Evolutionary conservation across 352 stramenopile species (phyloP).

Genomic region (Phytophthora citrophthora): DNA sequence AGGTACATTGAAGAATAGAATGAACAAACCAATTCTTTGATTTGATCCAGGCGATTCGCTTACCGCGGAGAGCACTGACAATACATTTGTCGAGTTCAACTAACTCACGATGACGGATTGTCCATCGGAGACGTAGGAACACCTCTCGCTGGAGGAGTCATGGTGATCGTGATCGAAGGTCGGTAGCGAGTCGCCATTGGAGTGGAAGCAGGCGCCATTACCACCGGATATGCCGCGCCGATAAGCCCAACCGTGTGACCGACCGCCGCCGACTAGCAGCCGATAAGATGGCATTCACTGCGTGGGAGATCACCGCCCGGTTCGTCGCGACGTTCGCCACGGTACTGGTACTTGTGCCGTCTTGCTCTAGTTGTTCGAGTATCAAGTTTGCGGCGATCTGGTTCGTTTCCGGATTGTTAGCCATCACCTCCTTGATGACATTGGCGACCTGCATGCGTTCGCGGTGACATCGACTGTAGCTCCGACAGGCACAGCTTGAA

Average conservation of each 20-base stretch:
- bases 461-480: too few species aligned
- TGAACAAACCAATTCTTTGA: too few species aligned
- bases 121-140: neutral
- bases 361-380: slow-evolving; percentile 1
- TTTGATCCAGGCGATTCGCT: too few species aligned
- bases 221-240: slow-evolving; percentile 7
- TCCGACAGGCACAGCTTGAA: slow-evolving; percentile 3
- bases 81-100: neutral
- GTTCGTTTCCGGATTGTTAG: slow-evolving; percentile 3
- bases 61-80: too few species aligned
- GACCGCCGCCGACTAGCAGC: neutral
- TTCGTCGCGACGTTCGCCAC: slow-evolving; percentile 5
- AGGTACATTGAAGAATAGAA: too few species aligned
- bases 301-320: slow-evolving; percentile 6
- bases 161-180: slow-evolving; percentile 2
- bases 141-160: neutral
- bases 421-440: slow-evolving; percentile 19
- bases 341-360: neutral
- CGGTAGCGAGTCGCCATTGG: neutral
- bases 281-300: neutral
- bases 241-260: slow-evolving; percentile 8
- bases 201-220: slow-evolving; percentile 3
- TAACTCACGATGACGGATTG: neutral
- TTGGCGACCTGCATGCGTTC: slow-evolving; percentile 19
- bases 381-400: neutral